Evolutionary conservation across 148 eudicot species (phyloP).

Genomic region (Vaccinium darrowii): DNA sequence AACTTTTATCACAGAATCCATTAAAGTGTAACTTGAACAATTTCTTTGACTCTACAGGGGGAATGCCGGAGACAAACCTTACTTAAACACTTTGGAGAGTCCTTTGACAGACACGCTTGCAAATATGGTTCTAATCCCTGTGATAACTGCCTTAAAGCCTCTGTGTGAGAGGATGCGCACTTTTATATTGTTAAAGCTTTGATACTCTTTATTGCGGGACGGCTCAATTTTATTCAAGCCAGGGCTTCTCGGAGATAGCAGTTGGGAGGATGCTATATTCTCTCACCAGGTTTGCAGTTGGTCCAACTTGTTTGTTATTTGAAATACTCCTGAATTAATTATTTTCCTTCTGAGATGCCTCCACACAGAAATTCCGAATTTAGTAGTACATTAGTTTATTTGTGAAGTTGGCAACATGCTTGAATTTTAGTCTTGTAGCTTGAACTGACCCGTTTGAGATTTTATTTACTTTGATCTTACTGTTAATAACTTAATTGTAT

Average conservation of each 20-base stretch:
- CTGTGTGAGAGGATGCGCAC: constrained; percentile 28
- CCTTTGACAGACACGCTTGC: constrained; percentile 61
- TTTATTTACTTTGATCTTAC: not conserved
- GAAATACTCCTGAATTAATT: not conserved
- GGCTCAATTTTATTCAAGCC: not conserved
- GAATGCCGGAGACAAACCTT: constrained; percentile 84
- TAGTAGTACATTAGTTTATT: not conserved
- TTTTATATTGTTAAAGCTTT: not conserved
- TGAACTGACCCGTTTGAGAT: not conserved
- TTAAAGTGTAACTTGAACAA: not conserved
- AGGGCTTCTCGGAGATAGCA: not conserved
- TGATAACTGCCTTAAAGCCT: constrained; percentile 72
- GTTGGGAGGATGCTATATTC: not conserved
- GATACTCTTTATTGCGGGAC: not conserved
- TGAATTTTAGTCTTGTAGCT: too few relatives aligned
- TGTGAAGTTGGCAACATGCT: not conserved
- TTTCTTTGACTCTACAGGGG: constrained; percentile 42
- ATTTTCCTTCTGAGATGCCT: not conserved
- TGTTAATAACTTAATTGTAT: not conserved
- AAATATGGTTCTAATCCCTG: constrained; percentile 79
- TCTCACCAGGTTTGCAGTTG: not conserved
- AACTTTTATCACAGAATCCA: not conserved
- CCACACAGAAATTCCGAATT: not conserved
- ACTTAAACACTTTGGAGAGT: constrained; percentile 91
- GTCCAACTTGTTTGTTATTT: not conserved